Percentiles rank a stretch among this genome's conserved stretches.
Evolutionary conservation across 768 basidiomycete species (phyloP).

Genomic region (Boletus rubescentipes): DNA sequence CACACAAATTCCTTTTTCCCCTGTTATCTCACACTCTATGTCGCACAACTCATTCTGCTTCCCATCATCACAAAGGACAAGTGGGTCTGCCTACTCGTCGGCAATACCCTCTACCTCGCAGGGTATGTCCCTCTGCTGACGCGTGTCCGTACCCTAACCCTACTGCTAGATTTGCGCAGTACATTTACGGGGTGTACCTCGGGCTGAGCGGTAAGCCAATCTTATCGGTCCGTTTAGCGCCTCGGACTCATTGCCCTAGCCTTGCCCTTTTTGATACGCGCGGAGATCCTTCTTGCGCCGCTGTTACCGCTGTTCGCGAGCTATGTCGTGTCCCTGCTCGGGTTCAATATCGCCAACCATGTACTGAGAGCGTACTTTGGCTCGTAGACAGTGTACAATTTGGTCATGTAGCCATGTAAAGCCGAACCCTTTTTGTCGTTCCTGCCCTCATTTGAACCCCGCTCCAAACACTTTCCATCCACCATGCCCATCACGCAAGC

Average conservation of each 20-base stretch:
- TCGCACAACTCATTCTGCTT: slow-evolving; percentile 83
- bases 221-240: slow-evolving; percentile 1
- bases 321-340: slow-evolving; percentile 83
- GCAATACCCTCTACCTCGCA: slow-evolving; percentile 75
- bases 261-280: slow-evolving; percentile 90
- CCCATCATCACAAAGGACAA: slow-evolving; percentile 80
- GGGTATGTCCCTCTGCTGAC: slow-evolving; percentile 52
- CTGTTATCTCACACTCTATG: slow-evolving; percentile 84
- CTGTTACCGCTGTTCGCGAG: slow-evolving; percentile 82
- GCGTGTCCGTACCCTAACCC: slow-evolving; percentile 6
- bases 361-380: slow-evolving; percentile 83
- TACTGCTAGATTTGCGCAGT: slow-evolving; percentile 73
- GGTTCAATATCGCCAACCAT: slow-evolving; percentile 86
- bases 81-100: slow-evolving; percentile 93
- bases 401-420: slow-evolving; percentile 11
- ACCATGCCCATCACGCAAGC: slow-evolving; percentile 37
- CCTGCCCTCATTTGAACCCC: slow-evolving; percentile 29
- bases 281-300: slow-evolving; percentile 88
- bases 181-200: slow-evolving; percentile 88
- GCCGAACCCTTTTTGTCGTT: background rate
- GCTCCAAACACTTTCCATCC: background rate
- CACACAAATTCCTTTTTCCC: slow-evolving; percentile 98
- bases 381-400: slow-evolving; percentile 3
- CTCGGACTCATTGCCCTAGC: slow-evolving; percentile 42
- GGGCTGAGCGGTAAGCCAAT: slow-evolving; percentile 68